These are phyloP conservation scores for Mycena floridula DNA, from an alignment of 768 basidiomycete species.

Conservation along the genomic window DNA sequence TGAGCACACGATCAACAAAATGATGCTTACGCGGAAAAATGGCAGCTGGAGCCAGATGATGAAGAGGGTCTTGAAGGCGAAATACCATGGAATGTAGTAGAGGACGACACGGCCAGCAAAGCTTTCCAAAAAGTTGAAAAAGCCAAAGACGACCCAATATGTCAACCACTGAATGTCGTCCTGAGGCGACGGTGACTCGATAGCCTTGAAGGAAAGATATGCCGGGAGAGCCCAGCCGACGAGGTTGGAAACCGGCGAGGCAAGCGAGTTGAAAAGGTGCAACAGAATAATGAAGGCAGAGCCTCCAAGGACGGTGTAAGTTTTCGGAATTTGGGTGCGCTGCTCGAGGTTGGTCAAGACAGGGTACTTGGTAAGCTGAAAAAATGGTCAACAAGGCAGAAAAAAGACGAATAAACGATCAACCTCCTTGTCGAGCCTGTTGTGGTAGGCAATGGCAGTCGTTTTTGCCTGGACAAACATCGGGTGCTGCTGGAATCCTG, in stretches of 20 bases:
- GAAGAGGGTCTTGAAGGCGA: conserved; percentile 85
- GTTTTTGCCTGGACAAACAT: conserved; percentile 77
- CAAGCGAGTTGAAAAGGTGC: conserved; percentile 87
- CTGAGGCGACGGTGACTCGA: conserved; percentile 76
- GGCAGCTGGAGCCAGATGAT: conserved; percentile 91
- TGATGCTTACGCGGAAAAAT: conserved; percentile 61
- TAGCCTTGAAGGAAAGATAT: conserved; percentile 91
- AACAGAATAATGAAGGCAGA: conserved; percentile 61
- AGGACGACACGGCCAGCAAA: conserved; percentile 79
- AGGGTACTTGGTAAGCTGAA: conserved; percentile 80
- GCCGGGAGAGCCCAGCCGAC: conserved; percentile 94
- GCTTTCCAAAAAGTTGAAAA: conserved; percentile 89
- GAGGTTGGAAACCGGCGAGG: conserved; percentile 87
- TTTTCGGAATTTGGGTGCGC: conserved; percentile 90
- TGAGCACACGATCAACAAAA: conserved; percentile 1
- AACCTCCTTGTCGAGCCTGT: conserved; percentile 97
- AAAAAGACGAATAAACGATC: conserved; percentile 15
- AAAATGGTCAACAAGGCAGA: conserved; percentile 7
- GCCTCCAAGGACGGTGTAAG: conserved; percentile 77
- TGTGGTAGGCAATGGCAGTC: conserved; percentile 75
- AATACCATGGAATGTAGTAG: conserved; percentile 95
- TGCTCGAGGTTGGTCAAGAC: conserved; percentile 79
- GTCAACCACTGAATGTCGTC: conserved; percentile 97
- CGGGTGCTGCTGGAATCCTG: conserved; percentile 87
- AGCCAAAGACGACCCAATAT: conserved; percentile 95